Evolutionary conservation across 805 yeast genomes (phyloP), one percentile per base, ranked within the genome.

Genomic region (Naumovozyma castellii): DNA sequence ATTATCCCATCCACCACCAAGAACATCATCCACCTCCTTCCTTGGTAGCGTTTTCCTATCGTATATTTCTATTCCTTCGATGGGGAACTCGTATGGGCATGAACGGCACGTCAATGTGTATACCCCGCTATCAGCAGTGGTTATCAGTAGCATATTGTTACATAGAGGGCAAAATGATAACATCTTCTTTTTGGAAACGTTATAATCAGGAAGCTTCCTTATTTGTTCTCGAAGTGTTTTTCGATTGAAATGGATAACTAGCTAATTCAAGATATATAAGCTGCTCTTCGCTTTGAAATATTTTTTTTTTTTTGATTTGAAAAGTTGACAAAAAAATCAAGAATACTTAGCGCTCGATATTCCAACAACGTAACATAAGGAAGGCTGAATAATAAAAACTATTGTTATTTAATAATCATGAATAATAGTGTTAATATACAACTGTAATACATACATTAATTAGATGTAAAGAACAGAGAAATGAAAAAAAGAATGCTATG

Each of bases 1-100:
- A 56, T 92, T 90, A 60, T 90, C 97, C 98, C 98, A 92, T 1
- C 97, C 94, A 22, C 95, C 97, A 42, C 98, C 98, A 14, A 92
- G 71, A 10, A 92, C 95, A 65, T 90, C 98, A 61, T 92, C 98
- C 2, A 92, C 90, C 49, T 86, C 83, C 56, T 92, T 92, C 58
- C 95, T 70, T 25, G 84, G 81, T 52, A 92, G 71, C 45, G 74
- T 73, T 56, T 84, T 86, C 41, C 97, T 72, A 56, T 88, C 97
- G 59, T 70, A 92, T 63, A 92, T 76, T 53, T 81, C 87, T 32
- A 84, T 69, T 2, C 90, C 95, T 19, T 72, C 72, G 37, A 92
- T 86, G 31, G 88, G 87, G 59, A 90, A 92, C 56, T 86, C 90
- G 52, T 92, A 92, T 0, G 98, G 97, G 59, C 98, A 92, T 1